These are phyloP conservation scores for Astrephomene gubernaculifera DNA, from an alignment of 139 green algal genomes.

Conservation along the genomic window DNA sequence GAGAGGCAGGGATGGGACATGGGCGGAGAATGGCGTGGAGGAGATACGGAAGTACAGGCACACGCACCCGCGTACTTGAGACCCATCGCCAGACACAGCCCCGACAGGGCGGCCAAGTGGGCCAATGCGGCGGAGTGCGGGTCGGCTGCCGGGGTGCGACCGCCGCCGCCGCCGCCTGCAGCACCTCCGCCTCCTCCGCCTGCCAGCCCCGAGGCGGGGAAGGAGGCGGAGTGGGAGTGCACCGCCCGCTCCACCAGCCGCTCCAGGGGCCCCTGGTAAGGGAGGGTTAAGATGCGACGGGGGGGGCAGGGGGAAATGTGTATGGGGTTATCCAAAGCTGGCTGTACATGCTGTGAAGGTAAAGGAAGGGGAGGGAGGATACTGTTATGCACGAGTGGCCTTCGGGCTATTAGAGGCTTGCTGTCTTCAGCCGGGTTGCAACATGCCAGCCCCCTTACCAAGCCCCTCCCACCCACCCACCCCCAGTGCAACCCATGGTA, in stretches of 20 bases:
- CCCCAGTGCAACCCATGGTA: too few species aligned
- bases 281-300: neutral
- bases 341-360: too few species aligned
- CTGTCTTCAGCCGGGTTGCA: too few species aligned
- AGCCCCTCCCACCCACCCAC: neutral
- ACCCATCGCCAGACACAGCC: slow-evolving; percentile 89
- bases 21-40: too few species aligned
- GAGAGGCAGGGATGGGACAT: too few species aligned
- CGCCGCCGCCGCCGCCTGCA: neutral
- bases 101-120: slow-evolving; percentile 67
- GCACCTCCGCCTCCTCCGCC: neutral
- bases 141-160: neutral
- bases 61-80: slow-evolving; percentile 84
- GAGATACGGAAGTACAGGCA: too few species aligned
- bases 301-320: neutral
- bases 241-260: slow-evolving; percentile 15
- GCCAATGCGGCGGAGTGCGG: slow-evolving; percentile 35
- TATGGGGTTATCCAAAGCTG: too few species aligned
- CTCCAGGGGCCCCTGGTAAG: slow-evolving; percentile 14
- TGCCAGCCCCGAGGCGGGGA: neutral
- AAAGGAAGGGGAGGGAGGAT: neutral
- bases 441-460: too few species aligned
- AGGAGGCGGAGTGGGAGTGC: too few species aligned
- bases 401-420: too few species aligned
- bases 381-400: too few species aligned